Evolutionary conservation across 1,139 yeast genomes (phyloP).

Genomic region (Eremothecium coryli): DNA sequence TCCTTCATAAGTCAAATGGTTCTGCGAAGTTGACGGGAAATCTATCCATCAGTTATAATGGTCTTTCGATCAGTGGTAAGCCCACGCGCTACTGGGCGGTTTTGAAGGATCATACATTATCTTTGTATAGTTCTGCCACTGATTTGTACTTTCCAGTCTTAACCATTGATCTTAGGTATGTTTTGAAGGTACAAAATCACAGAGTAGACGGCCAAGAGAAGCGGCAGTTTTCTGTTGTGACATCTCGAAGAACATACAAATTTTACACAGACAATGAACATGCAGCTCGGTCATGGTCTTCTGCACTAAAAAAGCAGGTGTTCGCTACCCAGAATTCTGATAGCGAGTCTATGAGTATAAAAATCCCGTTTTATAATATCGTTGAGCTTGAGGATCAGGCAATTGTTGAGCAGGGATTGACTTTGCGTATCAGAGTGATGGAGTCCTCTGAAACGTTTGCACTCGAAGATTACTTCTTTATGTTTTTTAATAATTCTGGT

Average conservation of each 20-base stretch:
- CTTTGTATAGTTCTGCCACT: conserved; percentile 61
- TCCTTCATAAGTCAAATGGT: conserved; percentile 36
- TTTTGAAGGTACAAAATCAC: conserved; percentile 33
- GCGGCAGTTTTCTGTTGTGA: conserved; percentile 41
- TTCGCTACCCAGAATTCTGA: conserved; percentile 58
- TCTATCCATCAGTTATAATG: conserved; percentile 12
- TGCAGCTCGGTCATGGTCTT: conserved; percentile 75
- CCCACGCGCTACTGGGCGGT: conserved; percentile 64
- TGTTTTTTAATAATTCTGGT: conserved; percentile 47
- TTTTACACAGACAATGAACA: conserved; percentile 67
- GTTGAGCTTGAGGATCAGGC: conserved; percentile 48
- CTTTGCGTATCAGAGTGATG: conserved; percentile 39
- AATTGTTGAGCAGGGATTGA: conserved; percentile 42
- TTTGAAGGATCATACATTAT: conserved; percentile 56
- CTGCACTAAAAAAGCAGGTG: conserved; percentile 61
- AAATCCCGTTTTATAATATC: conserved; percentile 66
- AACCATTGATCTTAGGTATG: conserved; percentile 62
- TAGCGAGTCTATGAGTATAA: conserved; percentile 65
- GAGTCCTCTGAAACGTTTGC: conserved; percentile 46
- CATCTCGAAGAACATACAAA: conserved; percentile 50
- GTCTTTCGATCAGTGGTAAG: conserved; percentile 8
- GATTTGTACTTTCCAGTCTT: conserved; percentile 75
- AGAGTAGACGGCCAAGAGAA: conserved; percentile 11
- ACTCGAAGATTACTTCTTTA: conserved; percentile 57
- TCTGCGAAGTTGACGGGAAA: conserved; percentile 28